Evolutionary conservation across 164 flowering plant species (phyloP), one percentile per base, ranked within the genome.

Genomic region (Umbilicus rupestris): DNA sequence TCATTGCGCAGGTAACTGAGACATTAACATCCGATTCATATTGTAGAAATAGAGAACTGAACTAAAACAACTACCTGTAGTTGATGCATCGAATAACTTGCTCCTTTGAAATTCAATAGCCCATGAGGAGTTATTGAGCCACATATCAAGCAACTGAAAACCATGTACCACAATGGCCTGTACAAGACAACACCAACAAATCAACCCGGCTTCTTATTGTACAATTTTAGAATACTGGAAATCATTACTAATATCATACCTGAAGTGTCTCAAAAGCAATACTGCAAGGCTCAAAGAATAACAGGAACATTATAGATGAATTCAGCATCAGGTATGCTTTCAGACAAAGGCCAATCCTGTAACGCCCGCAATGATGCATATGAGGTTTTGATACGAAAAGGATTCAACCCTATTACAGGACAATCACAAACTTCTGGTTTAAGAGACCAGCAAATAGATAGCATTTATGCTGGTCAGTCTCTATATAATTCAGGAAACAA

Each of bases 161-260:
- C 99, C 99, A 81, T 95, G 97, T 70, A 89, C 85, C 79, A 95
- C 79, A 75, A 92, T 78, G 46, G 96, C 96, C 96, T 95, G 68
- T 78, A 79, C 22, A 74, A 69, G 73, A 62, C 63, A 69, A 69
- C 60, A 37, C 19, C 42, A 50, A 35, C 17, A 37, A 68, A 60
- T 45, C 20, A 67, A 64, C n/a, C 50, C 30, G 11, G 59, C 31
- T 26, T 52, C 17, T 52, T 26, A 52, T 6, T n/a, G 26, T 10
- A 52, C 6, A 24, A 24, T 10, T 52, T 55, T 55, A n/a, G 11
- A 26, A n/a, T 24, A 26, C 16, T 24, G 59, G 15, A 26, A 1
- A 52, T 10, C 28, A 3, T n/a, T 31, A 24, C 17, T 17, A 67
- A 68, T 29, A 71, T 65, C 17, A 26, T 81, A 88, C 98, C 95